Conservation (phyloP, 2,329 filamentous ascomycete species). For the Colletotrichum tofieldiae region DNA sequence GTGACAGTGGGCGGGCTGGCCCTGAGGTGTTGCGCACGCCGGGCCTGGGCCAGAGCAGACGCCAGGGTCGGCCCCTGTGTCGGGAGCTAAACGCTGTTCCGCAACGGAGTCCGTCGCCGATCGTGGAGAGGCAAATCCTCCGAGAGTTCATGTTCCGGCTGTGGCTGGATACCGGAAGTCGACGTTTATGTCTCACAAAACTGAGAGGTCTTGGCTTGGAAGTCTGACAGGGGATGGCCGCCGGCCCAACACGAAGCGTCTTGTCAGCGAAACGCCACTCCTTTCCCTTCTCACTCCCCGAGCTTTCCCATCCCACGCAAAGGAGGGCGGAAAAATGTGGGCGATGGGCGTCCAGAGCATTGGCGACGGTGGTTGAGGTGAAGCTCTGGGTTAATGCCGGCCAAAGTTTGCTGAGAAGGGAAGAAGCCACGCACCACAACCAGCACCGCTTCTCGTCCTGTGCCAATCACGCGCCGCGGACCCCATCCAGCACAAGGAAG, state of each 20-base stretch:
- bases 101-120: conserved; percentile 39
- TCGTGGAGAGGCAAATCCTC: conserved; percentile 36
- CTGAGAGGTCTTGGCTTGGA: conserved; percentile 24
- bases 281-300: neutral
- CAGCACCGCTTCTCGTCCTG: conserved; percentile 24
- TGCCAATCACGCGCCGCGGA: conserved; percentile 35
- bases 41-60: conserved; percentile 7
- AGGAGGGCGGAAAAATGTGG: neutral
- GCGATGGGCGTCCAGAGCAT: conserved; percentile 22
- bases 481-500: conserved; percentile 6
- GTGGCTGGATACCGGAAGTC: conserved; percentile 15
- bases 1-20: neutral
- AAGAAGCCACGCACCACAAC: conserved; percentile 22
- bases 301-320: neutral
- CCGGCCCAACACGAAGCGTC: neutral
- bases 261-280: conserved; percentile 8
- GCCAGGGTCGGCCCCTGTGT: conserved; percentile 29
- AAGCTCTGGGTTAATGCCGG: conserved; percentile 41
- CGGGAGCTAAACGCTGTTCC: conserved; percentile 40
- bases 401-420: conserved; percentile 28
- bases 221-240: neutral
- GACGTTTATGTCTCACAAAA: conserved; percentile 18
- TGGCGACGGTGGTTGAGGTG: conserved; percentile 34
- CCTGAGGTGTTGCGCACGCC: neutral
- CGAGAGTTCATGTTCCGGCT: conserved; percentile 24